These are phyloP conservation scores for Immersiella caudata DNA, from an alignment of 495 filamentous ascomycete species.

Conservation along the genomic window DNA sequence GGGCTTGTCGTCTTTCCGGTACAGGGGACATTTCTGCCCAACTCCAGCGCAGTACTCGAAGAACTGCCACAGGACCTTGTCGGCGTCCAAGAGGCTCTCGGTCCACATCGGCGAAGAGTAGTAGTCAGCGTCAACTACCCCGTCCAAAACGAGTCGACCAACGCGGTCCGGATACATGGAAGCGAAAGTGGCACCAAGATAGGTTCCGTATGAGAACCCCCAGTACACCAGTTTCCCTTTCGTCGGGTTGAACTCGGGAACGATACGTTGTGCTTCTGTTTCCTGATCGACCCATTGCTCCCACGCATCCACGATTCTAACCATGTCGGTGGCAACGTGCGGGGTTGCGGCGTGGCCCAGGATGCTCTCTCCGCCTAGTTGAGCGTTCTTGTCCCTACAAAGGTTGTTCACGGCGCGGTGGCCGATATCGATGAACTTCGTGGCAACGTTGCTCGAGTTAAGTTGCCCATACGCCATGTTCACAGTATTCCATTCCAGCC, in stretches of 20 bases:
- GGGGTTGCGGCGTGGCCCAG: conserved; percentile 35
- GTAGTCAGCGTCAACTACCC: conserved; percentile 45
- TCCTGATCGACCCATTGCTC: conserved; percentile 34
- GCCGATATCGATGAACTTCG: conserved; percentile 36
- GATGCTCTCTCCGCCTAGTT: conserved; percentile 27
- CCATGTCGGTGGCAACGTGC: conserved; percentile 44
- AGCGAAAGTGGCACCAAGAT: conserved; percentile 57
- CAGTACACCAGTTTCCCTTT: conserved; percentile 57
- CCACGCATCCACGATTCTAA: conserved; percentile 47
- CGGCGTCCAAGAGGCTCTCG: conserved; percentile 45
- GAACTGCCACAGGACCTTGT: conserved; percentile 44
- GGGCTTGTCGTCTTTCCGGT: conserved; percentile 37
- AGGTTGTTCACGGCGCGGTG: conserved; percentile 37
- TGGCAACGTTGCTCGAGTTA: conserved; percentile 42
- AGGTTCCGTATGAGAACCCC: conserved; percentile 65
- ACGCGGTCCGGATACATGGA: conserved; percentile 48
- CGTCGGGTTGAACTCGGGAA: conserved; percentile 19
- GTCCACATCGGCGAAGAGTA: conserved; percentile 40
- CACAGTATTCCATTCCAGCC: conserved; percentile 23
- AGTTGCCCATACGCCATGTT: conserved; percentile 33
- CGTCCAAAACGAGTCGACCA: conserved; percentile 45
- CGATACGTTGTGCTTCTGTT: neutral
- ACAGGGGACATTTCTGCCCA: conserved; percentile 37
- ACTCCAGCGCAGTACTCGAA: conserved; percentile 43
- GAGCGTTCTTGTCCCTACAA: conserved; percentile 39